Base-by-base conservation (phyloP, 768 basidiomycete genomes). In the Dentipellis sp. region DNA sequence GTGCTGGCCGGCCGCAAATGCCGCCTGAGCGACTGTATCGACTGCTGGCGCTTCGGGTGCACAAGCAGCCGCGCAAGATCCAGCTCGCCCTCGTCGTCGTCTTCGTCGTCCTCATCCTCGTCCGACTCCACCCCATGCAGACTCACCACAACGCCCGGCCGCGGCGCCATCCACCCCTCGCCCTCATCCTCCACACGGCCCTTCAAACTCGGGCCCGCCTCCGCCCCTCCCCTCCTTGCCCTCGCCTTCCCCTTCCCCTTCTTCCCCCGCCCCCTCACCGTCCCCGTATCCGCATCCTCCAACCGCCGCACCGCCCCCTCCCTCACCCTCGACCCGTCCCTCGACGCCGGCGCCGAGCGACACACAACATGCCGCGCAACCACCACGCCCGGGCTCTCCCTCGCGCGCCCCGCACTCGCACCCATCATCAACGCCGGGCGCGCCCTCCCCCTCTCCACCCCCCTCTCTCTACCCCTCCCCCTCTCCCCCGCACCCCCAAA, bases 21-120 rank as follows among this genome's bases (percentile, higher is more conserved):
- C 58, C 74, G 82, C 56, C 86, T 74, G 55, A 90, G 70, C 65
- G 86, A 88, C 62, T 74, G 79, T 59, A 89, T 88, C 16, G 86
- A 88, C 57, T 82, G 77, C 64, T 90, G 87, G 23, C 42, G 74
- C 65, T 82, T 86, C 17, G 88, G 77, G 8, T 81, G 84, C 23
- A 86, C 80, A 37, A 90, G 79, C 55, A 89, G 75, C 23, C 77
- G 76, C 14, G 84, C 82, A 40, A 89, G 73, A 63, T 82, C 78
- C 48, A 88, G 70, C 63, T 88, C 87, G 14, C 74, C 70, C 16
- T 71, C 76, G 40, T 78, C 80, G 12, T 78, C 76, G 8, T 78
- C 77, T 9, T 49, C 29, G 17, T 21, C 47, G 4, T 23, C 47
- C 5, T 22, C 48, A 4, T 34, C 57, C 53, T 52, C 53, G 48